Evolutionary conservation across 768 basidiomycete species (phyloP).

Genomic region (Leccinum pellstonianum): DNA sequence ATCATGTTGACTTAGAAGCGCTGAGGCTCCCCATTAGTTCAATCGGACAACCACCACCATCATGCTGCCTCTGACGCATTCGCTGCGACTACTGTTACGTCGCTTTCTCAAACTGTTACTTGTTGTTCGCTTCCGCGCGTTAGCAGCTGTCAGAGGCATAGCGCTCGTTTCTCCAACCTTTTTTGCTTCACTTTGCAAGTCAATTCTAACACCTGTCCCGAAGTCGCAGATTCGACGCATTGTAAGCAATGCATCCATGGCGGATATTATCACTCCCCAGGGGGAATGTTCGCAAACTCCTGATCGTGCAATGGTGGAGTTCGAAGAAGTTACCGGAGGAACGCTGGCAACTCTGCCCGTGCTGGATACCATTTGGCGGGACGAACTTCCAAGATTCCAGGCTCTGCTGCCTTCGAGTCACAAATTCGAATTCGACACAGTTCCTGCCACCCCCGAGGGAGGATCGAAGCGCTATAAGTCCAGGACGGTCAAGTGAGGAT

Average conservation of each 20-base stretch:
- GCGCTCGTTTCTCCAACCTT: background rate
- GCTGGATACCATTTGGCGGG: background rate
- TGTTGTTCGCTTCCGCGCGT: constrained; percentile 1
- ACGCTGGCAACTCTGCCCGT: constrained; percentile 12
- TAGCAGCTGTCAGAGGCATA: constrained; percentile 1
- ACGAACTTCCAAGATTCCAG: background rate
- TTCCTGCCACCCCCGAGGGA: constrained; percentile 9
- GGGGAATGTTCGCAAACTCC: background rate
- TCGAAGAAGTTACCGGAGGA: background rate
- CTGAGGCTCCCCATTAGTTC: background rate
- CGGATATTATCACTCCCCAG: background rate
- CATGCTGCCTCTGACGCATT: background rate
- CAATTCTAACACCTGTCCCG: background rate
- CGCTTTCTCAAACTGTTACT: constrained; percentile 7
- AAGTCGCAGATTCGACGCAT: background rate
- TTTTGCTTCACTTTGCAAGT: constrained; percentile 6
- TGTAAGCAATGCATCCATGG: background rate
- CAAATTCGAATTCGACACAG: background rate
- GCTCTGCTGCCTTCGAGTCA: background rate
- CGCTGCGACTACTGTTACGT: background rate
- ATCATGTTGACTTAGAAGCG: background rate
- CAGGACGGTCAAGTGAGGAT: constrained; percentile 4
- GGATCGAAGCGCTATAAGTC: constrained; percentile 12
- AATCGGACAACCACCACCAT: background rate
- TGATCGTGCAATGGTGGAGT: background rate